Base-by-base conservation (phyloP, 1,284 basidiomycete genomes). In the Tylopilus sp. region DNA sequence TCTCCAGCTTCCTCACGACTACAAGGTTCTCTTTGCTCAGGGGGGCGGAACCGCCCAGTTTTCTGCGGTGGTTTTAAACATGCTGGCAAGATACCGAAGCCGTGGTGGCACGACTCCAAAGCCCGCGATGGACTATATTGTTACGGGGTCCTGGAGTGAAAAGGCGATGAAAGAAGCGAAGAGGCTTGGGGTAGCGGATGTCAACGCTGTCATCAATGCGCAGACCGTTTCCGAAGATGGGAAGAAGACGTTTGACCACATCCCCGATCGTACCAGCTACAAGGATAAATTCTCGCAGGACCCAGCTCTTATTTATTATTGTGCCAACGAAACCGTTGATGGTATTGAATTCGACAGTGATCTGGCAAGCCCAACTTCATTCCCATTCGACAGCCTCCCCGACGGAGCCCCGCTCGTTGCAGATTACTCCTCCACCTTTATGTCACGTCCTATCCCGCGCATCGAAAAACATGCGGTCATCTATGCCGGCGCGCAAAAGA, bases 401-500 rank as follows among this genome's bases (percentile, higher is more conserved):
- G 73, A 80, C 53, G 69, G 75, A 58, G 70, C 52, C 9, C 93
- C 94, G 7, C 80, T 99, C 57, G 92, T 99, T 5, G 94, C 83
- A 44, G 96, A 99, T 74, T 91, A 96, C 72, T 96, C 92, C 12
- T 95, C 92, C 43, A 95, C 94, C 52, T 98, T 99, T 78, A 89
- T 99, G 80, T 94, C 91, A 38, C 82, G 94, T n/a, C 88, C 88
- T 33, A 96, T 99, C 64, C 87, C 88, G 5, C 80, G 83, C 57
- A 78, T 97, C 43, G 84, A 85, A 36, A 86, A 89, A 65, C 91
- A 96, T 68, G 93, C 91, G 4, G 77, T 99, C 64, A 88, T 99
- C 63, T 99, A 90, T 68, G 97, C 95, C 11, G 96, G 96, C 36
- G 96, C 91, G n/a, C 96, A 99, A 72, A 99, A 99, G 78, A 99